Evolutionary conservation across 495 filamentous ascomycete species (phyloP).

Genomic region (Daldinia decipiens): DNA sequence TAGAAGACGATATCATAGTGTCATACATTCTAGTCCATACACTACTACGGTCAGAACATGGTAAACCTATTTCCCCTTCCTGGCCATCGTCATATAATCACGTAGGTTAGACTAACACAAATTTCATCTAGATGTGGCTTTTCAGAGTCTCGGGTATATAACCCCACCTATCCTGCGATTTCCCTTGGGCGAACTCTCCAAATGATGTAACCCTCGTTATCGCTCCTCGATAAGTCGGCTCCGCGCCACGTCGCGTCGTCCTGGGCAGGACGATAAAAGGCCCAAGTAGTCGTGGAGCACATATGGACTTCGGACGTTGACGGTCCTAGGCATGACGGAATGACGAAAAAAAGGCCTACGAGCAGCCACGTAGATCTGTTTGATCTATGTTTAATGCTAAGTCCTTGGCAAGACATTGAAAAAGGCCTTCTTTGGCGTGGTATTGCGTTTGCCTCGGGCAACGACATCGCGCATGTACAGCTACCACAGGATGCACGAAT

Average conservation of each 20-base stretch:
- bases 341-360: slow-evolving; percentile 39
- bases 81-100: not conserved
- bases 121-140: not conserved
- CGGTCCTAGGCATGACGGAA: slow-evolving; percentile 37
- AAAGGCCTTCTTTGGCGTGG: slow-evolving; percentile 17
- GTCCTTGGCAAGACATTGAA: slow-evolving; percentile 30
- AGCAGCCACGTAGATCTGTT: slow-evolving; percentile 17
- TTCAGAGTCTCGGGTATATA: not conserved
- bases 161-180: not conserved
- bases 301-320: slow-evolving; percentile 15
- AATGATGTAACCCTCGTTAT: not conserved
- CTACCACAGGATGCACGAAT: slow-evolving; percentile 36
- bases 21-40: not conserved
- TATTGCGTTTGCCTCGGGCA: slow-evolving; percentile 11
- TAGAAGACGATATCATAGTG: not conserved
- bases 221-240: not conserved
- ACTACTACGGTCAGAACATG: not conserved
- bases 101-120: not conserved
- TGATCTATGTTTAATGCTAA: slow-evolving; percentile 20
- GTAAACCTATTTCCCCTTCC: not conserved
- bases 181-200: not conserved
- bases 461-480: slow-evolving; percentile 27
- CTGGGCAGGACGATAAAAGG: slow-evolving; percentile 45
- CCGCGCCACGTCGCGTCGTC: slow-evolving; percentile 22
- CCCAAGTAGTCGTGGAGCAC: slow-evolving; percentile 27